Conservation (phyloP, 1,139 yeast genomes). For the Diutina pseudorugosa region DNA sequence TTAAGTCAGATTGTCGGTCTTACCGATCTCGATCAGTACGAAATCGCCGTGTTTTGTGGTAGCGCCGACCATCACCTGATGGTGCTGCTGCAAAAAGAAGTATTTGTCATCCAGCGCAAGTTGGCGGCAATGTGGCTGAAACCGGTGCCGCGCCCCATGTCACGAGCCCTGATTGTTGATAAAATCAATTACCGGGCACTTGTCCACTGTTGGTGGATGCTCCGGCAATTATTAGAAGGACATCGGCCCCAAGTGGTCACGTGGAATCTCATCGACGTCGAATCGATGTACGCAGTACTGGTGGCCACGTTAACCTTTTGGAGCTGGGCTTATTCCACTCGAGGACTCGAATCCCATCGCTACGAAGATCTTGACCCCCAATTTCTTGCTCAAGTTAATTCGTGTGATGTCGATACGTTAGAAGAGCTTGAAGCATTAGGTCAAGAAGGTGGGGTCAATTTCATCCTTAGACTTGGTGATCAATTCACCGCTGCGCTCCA, state of each 20-base stretch:
- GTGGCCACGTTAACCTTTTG: constrained; percentile 42
- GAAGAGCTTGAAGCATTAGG: constrained; percentile 7
- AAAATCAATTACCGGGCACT: constrained; percentile 29
- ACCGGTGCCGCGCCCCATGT: constrained; percentile 4
- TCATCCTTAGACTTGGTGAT: constrained; percentile 21
- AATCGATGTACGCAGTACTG: constrained; percentile 33
- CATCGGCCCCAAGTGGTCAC: constrained; percentile 10
- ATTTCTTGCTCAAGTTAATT: constrained; percentile 9
- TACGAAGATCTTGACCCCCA: constrained; percentile 17
- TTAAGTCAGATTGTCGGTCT: constrained; percentile 60
- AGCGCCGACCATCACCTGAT: constrained; percentile 79
- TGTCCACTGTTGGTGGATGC: constrained; percentile 49
- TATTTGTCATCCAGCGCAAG: constrained; percentile 38
- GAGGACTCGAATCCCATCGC: constrained; percentile 43
- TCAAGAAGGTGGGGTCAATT: constrained; percentile 19
- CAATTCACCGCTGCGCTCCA: constrained; percentile 16
- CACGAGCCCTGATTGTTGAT: constrained; percentile 13
- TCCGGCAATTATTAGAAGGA: constrained; percentile 38
- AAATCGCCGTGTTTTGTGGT: constrained; percentile 69
- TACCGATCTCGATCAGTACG: constrained; percentile 57
- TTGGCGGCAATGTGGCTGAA: constrained; percentile 36
- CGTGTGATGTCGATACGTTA: background rate
- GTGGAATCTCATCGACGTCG: constrained; percentile 12
- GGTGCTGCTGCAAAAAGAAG: constrained; percentile 43
- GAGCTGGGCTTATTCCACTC: constrained; percentile 39